phyloP scores from a whole-genome alignment of 257 asterid genomes.

The Misopates orontium region DNA sequence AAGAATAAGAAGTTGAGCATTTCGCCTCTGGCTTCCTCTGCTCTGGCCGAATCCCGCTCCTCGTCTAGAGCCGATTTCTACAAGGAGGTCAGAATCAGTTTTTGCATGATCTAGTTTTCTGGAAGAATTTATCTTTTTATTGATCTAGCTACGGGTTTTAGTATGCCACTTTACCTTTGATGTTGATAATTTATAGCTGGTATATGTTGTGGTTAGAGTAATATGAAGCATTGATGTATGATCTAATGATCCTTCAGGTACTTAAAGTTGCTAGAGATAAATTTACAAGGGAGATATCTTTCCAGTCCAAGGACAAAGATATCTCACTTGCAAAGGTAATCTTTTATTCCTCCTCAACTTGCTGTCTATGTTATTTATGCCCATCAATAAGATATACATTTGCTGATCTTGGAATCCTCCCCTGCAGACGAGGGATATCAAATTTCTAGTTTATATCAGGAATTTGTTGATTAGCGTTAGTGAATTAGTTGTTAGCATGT shows the following conservation, averaged over 20 bases:
- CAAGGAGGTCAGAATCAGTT: constrained; percentile 63
- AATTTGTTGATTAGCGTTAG: neutral
- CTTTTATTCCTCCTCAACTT: neutral
- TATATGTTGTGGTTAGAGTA: constrained; percentile 5
- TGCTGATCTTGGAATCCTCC: constrained; percentile 18
- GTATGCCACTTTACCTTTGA: neutral
- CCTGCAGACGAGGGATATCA: constrained; percentile 3
- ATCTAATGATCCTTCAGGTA: constrained; percentile 44
- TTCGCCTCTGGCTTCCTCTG: constrained; percentile 72
- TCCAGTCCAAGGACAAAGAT: constrained; percentile 81
- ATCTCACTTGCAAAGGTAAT: constrained; percentile 88
- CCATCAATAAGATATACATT: neutral
- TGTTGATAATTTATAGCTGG: constrained; percentile 1
- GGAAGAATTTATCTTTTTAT: constrained; percentile 3
- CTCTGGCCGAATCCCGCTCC: constrained; percentile 45
- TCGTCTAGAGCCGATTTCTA: constrained; percentile 57
- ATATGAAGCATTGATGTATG: constrained; percentile 27
- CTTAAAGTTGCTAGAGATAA: constrained; percentile 72
- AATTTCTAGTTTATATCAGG: neutral
- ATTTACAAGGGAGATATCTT: constrained; percentile 75
- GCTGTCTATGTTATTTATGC: constrained; percentile 21
- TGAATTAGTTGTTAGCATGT: neutral
- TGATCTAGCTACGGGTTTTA: neutral
- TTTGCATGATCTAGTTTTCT: constrained; percentile 12
- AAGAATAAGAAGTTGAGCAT: constrained; percentile 56